Percentiles rank a stretch among this genome's conserved stretches.
phyloP scores from a whole-genome alignment of 1,139 yeast species.

The Hyphopichia wangnamkhiaoensis region DNA sequence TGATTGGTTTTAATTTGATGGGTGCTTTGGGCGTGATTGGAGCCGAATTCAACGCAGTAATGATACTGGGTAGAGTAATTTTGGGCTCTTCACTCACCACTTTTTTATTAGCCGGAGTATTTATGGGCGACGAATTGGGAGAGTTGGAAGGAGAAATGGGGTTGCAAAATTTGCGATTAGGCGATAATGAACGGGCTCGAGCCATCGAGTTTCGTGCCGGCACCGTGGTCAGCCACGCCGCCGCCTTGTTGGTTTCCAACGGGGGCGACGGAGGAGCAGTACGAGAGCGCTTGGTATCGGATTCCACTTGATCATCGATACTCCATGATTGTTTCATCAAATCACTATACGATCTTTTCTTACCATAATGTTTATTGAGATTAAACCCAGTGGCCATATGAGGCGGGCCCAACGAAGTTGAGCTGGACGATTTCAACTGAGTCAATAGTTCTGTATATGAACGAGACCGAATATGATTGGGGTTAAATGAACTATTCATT shows the following conservation, averaged over 20 bases:
- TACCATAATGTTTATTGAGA: conserved; percentile 11
- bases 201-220: too few relatives aligned
- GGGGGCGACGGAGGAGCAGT: conserved; percentile 57
- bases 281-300: conserved; percentile 38
- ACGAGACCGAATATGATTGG: conserved; percentile 36
- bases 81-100: conserved; percentile 6
- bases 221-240: conserved; percentile 5
- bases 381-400: conserved; percentile 4
- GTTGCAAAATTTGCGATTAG: conserved; percentile 26
- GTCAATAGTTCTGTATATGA: conserved; percentile 34
- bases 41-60: conserved; percentile 33
- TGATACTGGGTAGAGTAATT: conserved; percentile 42
- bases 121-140: conserved; percentile 25
- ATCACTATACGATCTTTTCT: conserved; percentile 29
- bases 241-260: conserved; percentile 11
- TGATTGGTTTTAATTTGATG: conserved; percentile 32
- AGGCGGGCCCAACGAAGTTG: conserved; percentile 6
- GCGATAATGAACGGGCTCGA: conserved; percentile 41
- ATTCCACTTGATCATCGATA: conserved; percentile 5
- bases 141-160: conserved; percentile 35
- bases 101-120: conserved; percentile 14
- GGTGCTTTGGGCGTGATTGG: conserved; percentile 27
- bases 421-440: conserved; percentile 22
- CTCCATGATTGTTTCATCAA: conserved; percentile 11
- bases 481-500: conserved; percentile 26